Percentiles rank a stretch among this genome's conserved stretches.
phyloP scores from a whole-genome alignment of 805 yeast species.

The Schizosaccharomyces lindneri region DNA sequence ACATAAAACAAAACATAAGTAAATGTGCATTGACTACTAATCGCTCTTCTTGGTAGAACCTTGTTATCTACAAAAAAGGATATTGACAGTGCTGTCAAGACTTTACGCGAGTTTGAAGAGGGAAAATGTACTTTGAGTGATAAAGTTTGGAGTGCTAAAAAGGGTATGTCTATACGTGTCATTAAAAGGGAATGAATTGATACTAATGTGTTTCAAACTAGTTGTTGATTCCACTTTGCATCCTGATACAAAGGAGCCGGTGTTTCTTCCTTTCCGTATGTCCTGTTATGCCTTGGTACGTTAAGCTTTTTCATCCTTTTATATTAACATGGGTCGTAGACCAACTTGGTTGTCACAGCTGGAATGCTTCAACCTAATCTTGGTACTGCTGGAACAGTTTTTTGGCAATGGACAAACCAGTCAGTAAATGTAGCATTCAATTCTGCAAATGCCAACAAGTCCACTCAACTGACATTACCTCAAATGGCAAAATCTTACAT shows the following conservation, averaged over 20 bases:
- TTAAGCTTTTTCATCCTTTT: neutral
- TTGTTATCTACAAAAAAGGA: neutral
- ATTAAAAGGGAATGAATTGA: too few relatives aligned
- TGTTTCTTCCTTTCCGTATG: slow-evolving; percentile 86
- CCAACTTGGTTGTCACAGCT: slow-evolving; percentile 80
- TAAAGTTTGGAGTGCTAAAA: neutral
- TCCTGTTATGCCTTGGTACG: slow-evolving; percentile 55
- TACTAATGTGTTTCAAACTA: slow-evolving; percentile 24
- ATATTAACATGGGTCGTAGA: slow-evolving; percentile 11
- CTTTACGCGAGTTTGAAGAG: neutral
- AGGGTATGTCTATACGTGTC: neutral
- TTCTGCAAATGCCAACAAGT: slow-evolving; percentile 85
- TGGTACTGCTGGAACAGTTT: slow-evolving; percentile 70
- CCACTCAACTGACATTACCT: slow-evolving; percentile 60
- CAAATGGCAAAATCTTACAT: slow-evolving; percentile 62
- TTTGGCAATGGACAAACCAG: slow-evolving; percentile 97
- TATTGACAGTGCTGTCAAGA: neutral
- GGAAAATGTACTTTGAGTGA: slow-evolving; percentile 22
- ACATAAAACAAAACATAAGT: neutral
- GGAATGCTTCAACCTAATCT: slow-evolving; percentile 94
- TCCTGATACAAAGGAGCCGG: slow-evolving; percentile 84
- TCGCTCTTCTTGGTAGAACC: neutral
- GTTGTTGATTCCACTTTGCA: slow-evolving; percentile 78
- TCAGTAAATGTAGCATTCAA: slow-evolving; percentile 90
- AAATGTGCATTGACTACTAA: neutral